A percentile compares a stretch with the other conserved stretches of the same genome.
Evolutionary conservation across 495 filamentous ascomycete species (phyloP).

Genomic region (Aspergillus bertholletiae): DNA sequence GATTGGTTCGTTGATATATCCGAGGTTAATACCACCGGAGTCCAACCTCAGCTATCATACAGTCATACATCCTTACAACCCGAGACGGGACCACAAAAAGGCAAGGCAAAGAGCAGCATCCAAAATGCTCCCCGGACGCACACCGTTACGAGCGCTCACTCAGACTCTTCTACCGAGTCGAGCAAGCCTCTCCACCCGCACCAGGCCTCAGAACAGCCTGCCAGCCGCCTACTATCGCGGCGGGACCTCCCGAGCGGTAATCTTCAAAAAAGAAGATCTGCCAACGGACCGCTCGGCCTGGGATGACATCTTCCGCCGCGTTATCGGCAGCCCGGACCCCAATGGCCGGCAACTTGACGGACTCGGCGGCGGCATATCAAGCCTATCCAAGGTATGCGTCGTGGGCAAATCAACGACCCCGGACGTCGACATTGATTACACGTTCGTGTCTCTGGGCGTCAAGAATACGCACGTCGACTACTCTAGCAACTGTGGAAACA

Average conservation of each 20-base stretch:
- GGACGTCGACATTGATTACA: slow-evolving; percentile 67
- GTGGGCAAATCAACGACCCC: slow-evolving; percentile 43
- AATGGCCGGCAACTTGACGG: slow-evolving; percentile 69
- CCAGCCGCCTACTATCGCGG: slow-evolving; percentile 70
- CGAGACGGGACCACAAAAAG: no score
- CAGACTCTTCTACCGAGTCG: no score
- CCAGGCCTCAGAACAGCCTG: no score
- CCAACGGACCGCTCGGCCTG: slow-evolving; percentile 47
- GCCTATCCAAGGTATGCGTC: slow-evolving; percentile 68
- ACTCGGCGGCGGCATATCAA: slow-evolving; percentile 66
- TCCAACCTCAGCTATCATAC: no score
- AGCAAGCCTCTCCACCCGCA: no score
- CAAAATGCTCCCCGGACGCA: no score
- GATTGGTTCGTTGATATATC: no score
- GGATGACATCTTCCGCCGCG: slow-evolving; percentile 54
- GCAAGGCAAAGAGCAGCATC: no score
- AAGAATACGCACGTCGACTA: slow-evolving; percentile 56
- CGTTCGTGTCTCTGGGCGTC: slow-evolving; percentile 66
- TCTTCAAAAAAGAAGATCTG: slow-evolving; percentile 53
- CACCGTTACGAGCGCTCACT: no score
- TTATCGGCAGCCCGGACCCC: slow-evolving; percentile 66
- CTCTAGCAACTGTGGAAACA: slow-evolving; percentile 72
- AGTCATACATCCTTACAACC: no score
- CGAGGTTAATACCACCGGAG: no score
- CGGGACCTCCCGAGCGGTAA: slow-evolving; percentile 66